Evolutionary conservation across 1,139 yeast species (phyloP).

Genomic region (Martiniozyma asiatica): DNA sequence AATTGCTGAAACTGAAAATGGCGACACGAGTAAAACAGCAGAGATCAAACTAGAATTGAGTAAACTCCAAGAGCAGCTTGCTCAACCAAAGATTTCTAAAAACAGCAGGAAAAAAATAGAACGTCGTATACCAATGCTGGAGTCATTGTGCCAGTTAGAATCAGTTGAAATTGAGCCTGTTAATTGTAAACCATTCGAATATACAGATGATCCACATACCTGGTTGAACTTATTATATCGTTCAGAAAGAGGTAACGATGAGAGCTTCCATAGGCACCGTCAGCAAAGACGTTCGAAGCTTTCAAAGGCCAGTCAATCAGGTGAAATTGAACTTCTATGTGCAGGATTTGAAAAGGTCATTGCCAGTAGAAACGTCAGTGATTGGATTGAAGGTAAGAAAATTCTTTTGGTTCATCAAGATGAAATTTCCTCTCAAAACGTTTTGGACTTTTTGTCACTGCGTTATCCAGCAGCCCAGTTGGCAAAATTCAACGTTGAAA

Average conservation of each 20-base stretch:
- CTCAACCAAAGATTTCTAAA: slow-evolving; percentile 1
- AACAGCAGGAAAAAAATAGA: slow-evolving; percentile 2
- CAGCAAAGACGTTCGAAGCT: slow-evolving; percentile 12
- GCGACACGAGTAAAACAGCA: too few species aligned
- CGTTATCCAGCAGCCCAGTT: slow-evolving; percentile 5
- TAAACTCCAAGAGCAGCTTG: not conserved
- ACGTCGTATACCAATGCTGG: slow-evolving; percentile 1
- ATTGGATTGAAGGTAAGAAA: slow-evolving; percentile 6
- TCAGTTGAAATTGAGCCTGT: slow-evolving; percentile 8
- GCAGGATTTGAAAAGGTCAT: slow-evolving; percentile 15
- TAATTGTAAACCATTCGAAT: slow-evolving; percentile 17
- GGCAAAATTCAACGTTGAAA: slow-evolving; percentile 7
- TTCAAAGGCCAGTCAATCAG: slow-evolving; percentile 10
- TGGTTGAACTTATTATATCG: slow-evolving; percentile 16
- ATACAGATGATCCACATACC: slow-evolving; percentile 11
- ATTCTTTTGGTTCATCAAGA: slow-evolving; percentile 19
- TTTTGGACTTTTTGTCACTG: slow-evolving; percentile 9
- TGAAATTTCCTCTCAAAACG: slow-evolving; percentile 12
- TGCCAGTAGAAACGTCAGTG: slow-evolving; percentile 7
- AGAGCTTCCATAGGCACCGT: slow-evolving; percentile 14
- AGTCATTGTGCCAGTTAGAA: too few species aligned
- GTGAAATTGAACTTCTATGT: slow-evolving; percentile 17
- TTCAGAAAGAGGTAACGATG: slow-evolving; percentile 14
- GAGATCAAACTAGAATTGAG: not conserved
- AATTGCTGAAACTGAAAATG: slow-evolving; percentile 7